Percentiles rank a stretch among this genome's conserved stretches.
These are phyloP conservation scores for Amaranthus hypochondriacus DNA, from an alignment of 148 eudicot genomes.

Conservation along the genomic window DNA sequence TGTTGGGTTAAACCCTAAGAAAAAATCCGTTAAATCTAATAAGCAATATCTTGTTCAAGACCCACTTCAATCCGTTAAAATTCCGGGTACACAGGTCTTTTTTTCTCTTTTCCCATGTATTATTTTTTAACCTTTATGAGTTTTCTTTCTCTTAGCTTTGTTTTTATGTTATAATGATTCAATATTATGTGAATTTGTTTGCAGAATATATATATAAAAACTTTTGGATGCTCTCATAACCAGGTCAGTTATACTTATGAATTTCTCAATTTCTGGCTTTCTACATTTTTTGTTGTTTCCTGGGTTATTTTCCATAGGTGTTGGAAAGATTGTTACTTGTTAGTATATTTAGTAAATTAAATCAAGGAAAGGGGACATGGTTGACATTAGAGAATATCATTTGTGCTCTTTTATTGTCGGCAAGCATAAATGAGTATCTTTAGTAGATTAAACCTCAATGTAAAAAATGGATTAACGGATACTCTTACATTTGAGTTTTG, in stretches of 20 bases:
- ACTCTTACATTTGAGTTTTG: background rate
- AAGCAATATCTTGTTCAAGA: conserved; percentile 31
- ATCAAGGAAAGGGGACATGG: too few relatives aligned
- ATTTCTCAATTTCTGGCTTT: background rate
- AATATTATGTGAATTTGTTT: background rate
- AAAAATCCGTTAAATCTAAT: conserved; percentile 33
- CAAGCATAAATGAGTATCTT: background rate
- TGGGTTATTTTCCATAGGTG: background rate
- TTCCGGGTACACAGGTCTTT: conserved; percentile 90
- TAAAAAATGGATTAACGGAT: too few relatives aligned
- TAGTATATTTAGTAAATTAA: background rate
- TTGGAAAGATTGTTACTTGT: background rate
- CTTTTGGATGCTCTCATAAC: conserved; percentile 97
- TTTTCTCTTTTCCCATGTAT: background rate
- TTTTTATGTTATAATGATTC: background rate
- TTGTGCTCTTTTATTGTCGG: too few relatives aligned
- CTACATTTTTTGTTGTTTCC: background rate
- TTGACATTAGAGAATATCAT: background rate
- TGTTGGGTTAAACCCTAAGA: conserved; percentile 57
- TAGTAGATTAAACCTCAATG: too few relatives aligned
- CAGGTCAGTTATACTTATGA: conserved; percentile 39
- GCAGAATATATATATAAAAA: conserved; percentile 86
- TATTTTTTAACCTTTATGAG: background rate
- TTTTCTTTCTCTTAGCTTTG: background rate
- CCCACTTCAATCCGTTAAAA: conserved; percentile 50